These are phyloP conservation scores for Stellera chamaejasme DNA, from an alignment of 345 rosid species.

Conservation along the genomic window DNA sequence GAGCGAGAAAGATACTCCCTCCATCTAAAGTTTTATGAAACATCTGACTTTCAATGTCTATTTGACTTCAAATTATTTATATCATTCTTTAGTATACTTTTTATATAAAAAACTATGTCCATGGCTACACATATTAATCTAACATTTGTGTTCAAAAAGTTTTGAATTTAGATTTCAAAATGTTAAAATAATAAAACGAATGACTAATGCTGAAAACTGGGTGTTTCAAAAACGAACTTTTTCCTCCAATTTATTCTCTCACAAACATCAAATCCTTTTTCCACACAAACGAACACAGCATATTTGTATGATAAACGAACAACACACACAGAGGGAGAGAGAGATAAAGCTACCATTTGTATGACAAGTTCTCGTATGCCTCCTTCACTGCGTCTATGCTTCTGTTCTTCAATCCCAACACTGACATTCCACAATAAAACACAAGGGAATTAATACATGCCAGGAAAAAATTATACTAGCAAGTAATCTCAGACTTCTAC, in stretches of 20 bases:
- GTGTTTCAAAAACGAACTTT: background rate
- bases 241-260: background rate
- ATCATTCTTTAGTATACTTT: too few relatives aligned
- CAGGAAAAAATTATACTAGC: background rate
- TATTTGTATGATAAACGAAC: background rate
- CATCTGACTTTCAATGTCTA: too few relatives aligned
- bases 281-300: background rate
- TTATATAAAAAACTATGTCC: too few relatives aligned
- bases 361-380: slow-evolving; percentile 53
- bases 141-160: too few relatives aligned
- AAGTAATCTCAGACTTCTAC: background rate
- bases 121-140: too few relatives aligned
- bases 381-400: slow-evolving; percentile 55
- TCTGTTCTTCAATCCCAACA: slow-evolving; percentile 48
- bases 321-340: background rate
- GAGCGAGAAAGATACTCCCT: too few relatives aligned
- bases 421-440: slow-evolving; percentile 27
- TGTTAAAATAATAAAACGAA: background rate
- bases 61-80: too few relatives aligned
- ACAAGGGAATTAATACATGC: background rate
- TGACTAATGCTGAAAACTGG: background rate
- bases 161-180: too few relatives aligned
- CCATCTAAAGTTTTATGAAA: too few relatives aligned
- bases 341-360: slow-evolving; percentile 39
- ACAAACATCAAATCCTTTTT: too few relatives aligned